These are phyloP conservation scores for Alternaria arbusti DNA, from an alignment of 2,329 filamentous ascomycete species.

Conservation along the genomic window DNA sequence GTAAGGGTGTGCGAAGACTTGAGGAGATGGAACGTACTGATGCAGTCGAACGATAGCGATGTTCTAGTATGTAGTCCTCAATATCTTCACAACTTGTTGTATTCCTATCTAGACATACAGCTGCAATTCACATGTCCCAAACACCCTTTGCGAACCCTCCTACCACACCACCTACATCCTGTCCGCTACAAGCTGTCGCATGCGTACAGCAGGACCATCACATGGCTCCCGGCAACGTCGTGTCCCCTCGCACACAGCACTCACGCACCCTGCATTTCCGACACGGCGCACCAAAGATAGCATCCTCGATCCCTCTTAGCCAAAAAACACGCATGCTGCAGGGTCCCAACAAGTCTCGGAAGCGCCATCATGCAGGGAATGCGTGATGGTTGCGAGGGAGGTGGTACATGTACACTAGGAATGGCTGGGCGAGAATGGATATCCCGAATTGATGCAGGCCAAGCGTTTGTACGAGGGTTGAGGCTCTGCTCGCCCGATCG, in stretches of 20 bases:
- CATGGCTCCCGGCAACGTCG: background rate
- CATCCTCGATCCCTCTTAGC: background rate
- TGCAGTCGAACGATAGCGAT: too few relatives aligned
- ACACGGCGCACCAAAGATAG: background rate
- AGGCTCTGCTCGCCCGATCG: background rate
- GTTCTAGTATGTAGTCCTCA: too few relatives aligned
- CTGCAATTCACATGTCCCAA: too few relatives aligned
- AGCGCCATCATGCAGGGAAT: background rate
- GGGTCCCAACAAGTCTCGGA: background rate
- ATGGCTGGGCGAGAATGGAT: conserved; percentile 1
- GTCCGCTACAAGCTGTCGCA: too few relatives aligned
- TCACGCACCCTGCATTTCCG: background rate
- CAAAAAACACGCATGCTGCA: background rate
- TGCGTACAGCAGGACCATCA: background rate
- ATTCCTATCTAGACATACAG: too few relatives aligned
- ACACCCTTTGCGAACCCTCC: too few relatives aligned
- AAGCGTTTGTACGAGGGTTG: background rate
- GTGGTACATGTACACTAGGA: background rate
- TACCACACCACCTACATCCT: too few relatives aligned
- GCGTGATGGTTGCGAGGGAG: background rate
- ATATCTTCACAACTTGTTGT: too few relatives aligned
- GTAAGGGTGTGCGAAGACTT: too few relatives aligned
- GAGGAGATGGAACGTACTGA: too few relatives aligned
- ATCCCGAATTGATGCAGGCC: background rate
- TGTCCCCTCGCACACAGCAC: background rate